Percentiles rank a stretch among this genome's conserved stretches.
Conservation (phyloP, 768 basidiomycete species). For the Lanmaoa rubissima region DNA sequence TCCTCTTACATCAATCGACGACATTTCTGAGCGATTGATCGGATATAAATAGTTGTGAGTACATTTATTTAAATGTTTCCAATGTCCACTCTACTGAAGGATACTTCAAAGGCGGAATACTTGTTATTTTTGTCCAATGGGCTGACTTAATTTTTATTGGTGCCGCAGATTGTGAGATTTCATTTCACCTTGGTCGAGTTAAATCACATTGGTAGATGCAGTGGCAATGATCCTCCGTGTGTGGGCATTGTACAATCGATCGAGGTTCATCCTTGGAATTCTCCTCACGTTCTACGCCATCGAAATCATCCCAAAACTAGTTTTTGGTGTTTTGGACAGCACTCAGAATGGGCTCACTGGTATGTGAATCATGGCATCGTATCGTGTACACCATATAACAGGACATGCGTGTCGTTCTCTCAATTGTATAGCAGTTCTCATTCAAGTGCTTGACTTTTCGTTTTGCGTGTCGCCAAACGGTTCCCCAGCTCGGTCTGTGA, state of each 20-base stretch:
- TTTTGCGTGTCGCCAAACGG: too few species aligned
- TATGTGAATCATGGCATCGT: too few species aligned
- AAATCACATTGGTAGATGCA: background rate
- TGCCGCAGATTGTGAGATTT: slow-evolving; percentile 12
- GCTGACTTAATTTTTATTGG: background rate
- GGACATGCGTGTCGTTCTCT: too few species aligned
- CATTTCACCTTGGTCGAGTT: background rate
- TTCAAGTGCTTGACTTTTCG: too few species aligned
- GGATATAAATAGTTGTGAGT: slow-evolving; percentile 9
- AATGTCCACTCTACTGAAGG: background rate
- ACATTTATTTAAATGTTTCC: background rate
- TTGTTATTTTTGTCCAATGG: slow-evolving; percentile 2
- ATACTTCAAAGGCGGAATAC: background rate
- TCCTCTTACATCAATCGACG: background rate
- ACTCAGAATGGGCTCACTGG: too few species aligned
- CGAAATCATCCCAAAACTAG: background rate
- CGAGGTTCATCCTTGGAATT: slow-evolving; percentile 5
- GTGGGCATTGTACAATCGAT: slow-evolving; percentile 10
- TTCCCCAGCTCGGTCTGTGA: too few species aligned
- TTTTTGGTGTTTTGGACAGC: too few species aligned
- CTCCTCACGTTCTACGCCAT: slow-evolving; percentile 8
- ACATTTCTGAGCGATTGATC: background rate
- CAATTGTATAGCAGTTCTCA: too few species aligned
- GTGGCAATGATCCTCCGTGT: slow-evolving; percentile 19
- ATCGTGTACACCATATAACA: too few species aligned